phyloP scores from a whole-genome alignment of 371 early-diverging fungal genomes.

The Mortierella sp. region DNA sequence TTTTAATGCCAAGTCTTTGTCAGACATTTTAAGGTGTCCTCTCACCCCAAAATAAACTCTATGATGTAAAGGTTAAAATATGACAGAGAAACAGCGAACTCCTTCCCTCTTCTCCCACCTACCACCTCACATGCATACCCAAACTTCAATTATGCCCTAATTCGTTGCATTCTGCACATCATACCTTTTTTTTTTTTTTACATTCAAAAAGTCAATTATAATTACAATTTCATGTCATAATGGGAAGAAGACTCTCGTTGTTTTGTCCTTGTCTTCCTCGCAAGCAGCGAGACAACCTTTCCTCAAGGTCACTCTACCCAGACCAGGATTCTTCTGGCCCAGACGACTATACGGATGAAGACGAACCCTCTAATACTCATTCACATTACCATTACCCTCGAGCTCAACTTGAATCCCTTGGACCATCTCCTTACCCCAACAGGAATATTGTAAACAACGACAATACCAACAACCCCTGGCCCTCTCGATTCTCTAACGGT shows the following conservation, averaged over 20 bases:
- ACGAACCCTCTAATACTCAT: slow-evolving; percentile 8
- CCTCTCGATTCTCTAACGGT: slow-evolving; percentile 31
- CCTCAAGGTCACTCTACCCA: slow-evolving; percentile 39
- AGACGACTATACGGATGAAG: slow-evolving; percentile 45
- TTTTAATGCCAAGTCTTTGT: background rate
- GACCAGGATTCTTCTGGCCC: slow-evolving; percentile 50
- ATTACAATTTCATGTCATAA: slow-evolving; percentile 1
- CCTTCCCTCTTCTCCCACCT: no score
- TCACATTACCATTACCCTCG: slow-evolving; percentile 3
- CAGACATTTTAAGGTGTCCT: background rate
- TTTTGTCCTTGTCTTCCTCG: slow-evolving; percentile 49
- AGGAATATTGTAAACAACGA: background rate
- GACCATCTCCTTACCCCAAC: slow-evolving; percentile 3
- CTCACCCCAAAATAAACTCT: no score
- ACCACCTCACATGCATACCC: background rate
- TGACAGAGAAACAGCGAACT: no score
- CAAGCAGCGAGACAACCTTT: slow-evolving; percentile 50
- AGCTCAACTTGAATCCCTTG: background rate
- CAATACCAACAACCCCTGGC: slow-evolving; percentile 28
- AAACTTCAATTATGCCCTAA: background rate
- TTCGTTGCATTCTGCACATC: background rate
- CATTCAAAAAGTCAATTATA: background rate
- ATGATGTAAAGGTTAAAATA: no score
- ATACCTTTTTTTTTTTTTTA: slow-evolving; percentile 5
- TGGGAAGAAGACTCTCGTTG: slow-evolving; percentile 37